Base-by-base conservation (phyloP, 2,329 filamentous ascomycete species). In the Dactylellina haptotyla region DNA sequence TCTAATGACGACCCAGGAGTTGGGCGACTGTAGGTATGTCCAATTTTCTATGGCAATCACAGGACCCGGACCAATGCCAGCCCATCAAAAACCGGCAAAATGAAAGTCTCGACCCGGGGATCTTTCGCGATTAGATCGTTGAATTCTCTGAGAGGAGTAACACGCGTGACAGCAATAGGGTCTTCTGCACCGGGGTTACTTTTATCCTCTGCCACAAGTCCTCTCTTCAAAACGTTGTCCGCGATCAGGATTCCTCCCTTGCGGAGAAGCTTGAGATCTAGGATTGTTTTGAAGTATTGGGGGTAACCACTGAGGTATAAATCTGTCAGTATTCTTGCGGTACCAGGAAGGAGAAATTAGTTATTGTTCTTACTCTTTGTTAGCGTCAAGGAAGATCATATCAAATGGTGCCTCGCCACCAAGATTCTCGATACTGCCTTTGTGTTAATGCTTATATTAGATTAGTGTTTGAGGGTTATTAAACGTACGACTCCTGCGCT, bases 151-250 rank as follows among this genome's bases (percentile, higher is more conserved):
- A 82, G 64, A 1, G 67, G 70, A 23, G 75, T 56, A 14, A 80
- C 65, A 26, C 78, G 75, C 26, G 62, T 32, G 2, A 56, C 16
- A 1, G 45, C 43, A 5, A 51, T 20, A 30, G 66, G 30, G 16
- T 58, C 57, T 6, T 75, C 61, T 10, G 43, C 14, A n/a, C 32
- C 64, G 23, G 81, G 81, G 65, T 82, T 82, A 4, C 75, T 75
- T 3, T 75, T 50, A 6, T 67, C 46, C 32, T 84, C 81, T 39
- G 83, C 84, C 2, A 87, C 83, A 10, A 85, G 79, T 4, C 82
- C 85, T 4, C 80, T 79, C 1, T 83, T 83, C 25, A 87, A 81
- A 43, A 85, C 82, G 65, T 87, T 87, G 77, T 87, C 86, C 0
- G 84, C 85, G 12, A 87, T 79, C 70, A 87, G 84, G 64, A 87